Evolutionary conservation across 2,329 filamentous ascomycete species (phyloP).

Genomic region (Talaromyces funiculosus): DNA sequence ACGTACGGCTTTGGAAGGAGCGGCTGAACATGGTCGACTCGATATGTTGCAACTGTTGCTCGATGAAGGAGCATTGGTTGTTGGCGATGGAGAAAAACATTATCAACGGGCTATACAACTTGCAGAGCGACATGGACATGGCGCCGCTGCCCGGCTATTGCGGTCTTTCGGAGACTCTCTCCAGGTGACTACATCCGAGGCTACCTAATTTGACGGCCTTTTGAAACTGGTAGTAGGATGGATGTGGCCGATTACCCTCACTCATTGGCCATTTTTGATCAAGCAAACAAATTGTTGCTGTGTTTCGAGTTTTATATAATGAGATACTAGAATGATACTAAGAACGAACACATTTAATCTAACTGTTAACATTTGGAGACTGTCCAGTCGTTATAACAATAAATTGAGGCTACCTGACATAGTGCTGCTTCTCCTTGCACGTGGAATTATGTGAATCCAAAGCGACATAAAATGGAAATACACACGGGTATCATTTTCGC

Average conservation of each 20-base stretch:
- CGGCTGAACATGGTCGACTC: conserved; percentile 18
- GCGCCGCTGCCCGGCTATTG: not conserved
- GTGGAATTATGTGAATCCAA: too few species aligned
- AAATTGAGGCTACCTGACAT: too few species aligned
- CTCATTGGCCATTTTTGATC: not conserved
- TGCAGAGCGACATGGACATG: not conserved
- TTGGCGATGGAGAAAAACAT: not conserved
- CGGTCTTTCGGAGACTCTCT: not conserved
- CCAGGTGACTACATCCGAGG: not conserved
- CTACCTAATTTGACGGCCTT: not conserved
- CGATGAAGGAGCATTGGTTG: conserved; percentile 5
- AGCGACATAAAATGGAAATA: not conserved
- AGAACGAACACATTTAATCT: not conserved
- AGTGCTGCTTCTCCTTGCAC: too few species aligned
- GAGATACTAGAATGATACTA: not conserved
- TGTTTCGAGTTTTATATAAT: not conserved
- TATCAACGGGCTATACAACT: not conserved
- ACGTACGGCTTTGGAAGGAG: conserved; percentile 21
- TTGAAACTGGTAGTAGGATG: not conserved
- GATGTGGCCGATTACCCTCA: not conserved
- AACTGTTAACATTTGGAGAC: not conserved
- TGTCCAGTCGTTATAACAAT: too few species aligned
- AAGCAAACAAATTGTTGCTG: not conserved
- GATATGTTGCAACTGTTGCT: conserved; percentile 14
- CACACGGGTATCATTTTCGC: conserved; percentile 1